phyloP scores from a whole-genome alignment of 345 rosid genomes.

The Ceriops decandra region DNA sequence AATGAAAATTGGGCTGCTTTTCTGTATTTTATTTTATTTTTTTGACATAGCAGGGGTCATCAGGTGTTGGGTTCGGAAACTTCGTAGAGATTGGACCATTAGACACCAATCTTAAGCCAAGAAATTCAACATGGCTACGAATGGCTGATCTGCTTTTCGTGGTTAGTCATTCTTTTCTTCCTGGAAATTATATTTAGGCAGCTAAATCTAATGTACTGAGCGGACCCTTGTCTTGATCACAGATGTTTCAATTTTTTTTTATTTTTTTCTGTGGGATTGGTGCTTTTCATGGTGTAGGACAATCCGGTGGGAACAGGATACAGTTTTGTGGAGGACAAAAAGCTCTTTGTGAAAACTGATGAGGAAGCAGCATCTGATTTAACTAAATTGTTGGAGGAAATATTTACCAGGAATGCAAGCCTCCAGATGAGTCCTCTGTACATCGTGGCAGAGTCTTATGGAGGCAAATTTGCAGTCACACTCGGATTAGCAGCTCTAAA shows the following conservation, averaged over 20 bases:
- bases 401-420: slow-evolving; percentile 41
- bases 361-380: slow-evolving; percentile 78
- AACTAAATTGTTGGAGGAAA: slow-evolving; percentile 46
- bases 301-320: slow-evolving; percentile 81
- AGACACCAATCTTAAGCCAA: slow-evolving; percentile 47
- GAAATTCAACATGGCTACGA: slow-evolving; percentile 69
- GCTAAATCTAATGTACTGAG: background rate
- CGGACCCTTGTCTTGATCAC: background rate
- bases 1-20: background rate
- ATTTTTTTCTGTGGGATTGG: background rate
- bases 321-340: slow-evolving; percentile 58
- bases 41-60: slow-evolving; percentile 54
- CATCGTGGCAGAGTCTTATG: slow-evolving; percentile 88
- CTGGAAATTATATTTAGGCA: background rate
- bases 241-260: background rate
- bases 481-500: slow-evolving; percentile 54
- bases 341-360: slow-evolving; percentile 61
- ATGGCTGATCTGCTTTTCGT: slow-evolving; percentile 85
- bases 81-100: slow-evolving; percentile 75
- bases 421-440: slow-evolving; percentile 63
- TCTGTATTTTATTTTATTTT: background rate
- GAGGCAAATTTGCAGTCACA: slow-evolving; percentile 83
- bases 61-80: slow-evolving; percentile 77
- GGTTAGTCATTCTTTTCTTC: slow-evolving; percentile 21
- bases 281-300: slow-evolving; percentile 33